Base-by-base conservation (phyloP, 2,329 filamentous ascomycete species). In the Ceratocystis eucalypticola region DNA sequence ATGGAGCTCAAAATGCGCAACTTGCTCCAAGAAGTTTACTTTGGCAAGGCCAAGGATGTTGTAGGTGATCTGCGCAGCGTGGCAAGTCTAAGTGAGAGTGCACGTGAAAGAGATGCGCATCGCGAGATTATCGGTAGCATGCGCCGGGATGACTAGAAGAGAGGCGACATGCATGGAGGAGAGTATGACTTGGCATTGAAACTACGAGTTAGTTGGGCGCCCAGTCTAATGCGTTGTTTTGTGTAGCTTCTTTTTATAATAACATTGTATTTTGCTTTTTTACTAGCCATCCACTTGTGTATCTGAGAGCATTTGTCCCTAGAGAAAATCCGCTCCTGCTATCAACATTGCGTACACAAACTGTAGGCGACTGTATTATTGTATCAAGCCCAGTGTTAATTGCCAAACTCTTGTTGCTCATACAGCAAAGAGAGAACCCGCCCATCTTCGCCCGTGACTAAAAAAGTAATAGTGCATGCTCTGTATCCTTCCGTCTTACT, bases 1-100 rank as follows among this genome's bases (percentile, higher is more conserved):
- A 97, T 99, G 94, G 94, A 99, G 79, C 85, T 96, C 75, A 96
- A 96, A 82, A 97, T 99, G 94, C 85, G 94, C 70, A 99, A 99
- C 77, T 77, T 97, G 76, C 80, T 99, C 75, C 93, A 99, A 80
- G 94, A 99, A 78, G 94, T 99, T 62, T 99, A 99, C 79, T 99
- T 99, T 77, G 94, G 94, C 74, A 99, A 99, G 81, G 93, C 94
- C 66, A 96, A 96, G 83, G 94, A 99, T 77, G 91, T 99, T 2
- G 93, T 99, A 2, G 94, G 93, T 66, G 93, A 99, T 75, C 78
- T 99, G 76, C 84, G 94, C 75, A 97, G 92, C 77, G 83, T 96
- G 70, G 85, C 86, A 64, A 86, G 88, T 69, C 78, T 97, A 75
- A 95, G 89, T 70, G 91, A 96, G 77, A 86, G 87, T 48, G 91